Conservation (phyloP, 2,329 filamentous ascomycete genomes). For the Alternaria infectoria region DNA sequence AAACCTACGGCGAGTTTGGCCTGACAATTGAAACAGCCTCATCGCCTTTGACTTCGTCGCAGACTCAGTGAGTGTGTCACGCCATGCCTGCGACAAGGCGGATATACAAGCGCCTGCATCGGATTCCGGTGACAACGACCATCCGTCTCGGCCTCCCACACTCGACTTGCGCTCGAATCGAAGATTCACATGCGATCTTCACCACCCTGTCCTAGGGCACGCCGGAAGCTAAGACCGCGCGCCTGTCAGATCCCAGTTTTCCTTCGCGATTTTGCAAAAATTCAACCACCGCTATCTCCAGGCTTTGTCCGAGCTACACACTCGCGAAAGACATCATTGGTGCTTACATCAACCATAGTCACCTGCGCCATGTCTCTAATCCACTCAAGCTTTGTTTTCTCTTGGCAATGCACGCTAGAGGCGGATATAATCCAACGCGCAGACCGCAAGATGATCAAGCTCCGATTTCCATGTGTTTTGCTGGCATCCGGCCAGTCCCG, state of each 20-base stretch:
- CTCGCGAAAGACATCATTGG: slow-evolving; percentile 16
- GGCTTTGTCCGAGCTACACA: slow-evolving; percentile 25
- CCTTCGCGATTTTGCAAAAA: background rate
- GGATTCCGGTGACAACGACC: slow-evolving; percentile 13
- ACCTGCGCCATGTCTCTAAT: slow-evolving; percentile 24
- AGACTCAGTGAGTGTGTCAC: slow-evolving; percentile 7
- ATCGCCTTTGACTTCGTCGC: background rate
- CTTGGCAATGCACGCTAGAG: slow-evolving; percentile 19
- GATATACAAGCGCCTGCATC: slow-evolving; percentile 11
- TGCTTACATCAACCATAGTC: slow-evolving; percentile 17
- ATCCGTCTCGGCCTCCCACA: slow-evolving; percentile 20
- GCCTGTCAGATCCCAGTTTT: slow-evolving; percentile 1
- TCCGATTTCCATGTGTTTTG: slow-evolving; percentile 9
- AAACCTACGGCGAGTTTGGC: background rate
- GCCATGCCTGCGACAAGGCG: slow-evolving; percentile 11
- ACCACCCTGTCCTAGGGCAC: background rate
- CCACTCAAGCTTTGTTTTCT: slow-evolving; percentile 27
- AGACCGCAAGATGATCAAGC: slow-evolving; percentile 10
- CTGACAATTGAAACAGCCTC: background rate
- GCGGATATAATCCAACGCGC: slow-evolving; percentile 17
- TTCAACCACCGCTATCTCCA: slow-evolving; percentile 14
- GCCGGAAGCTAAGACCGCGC: background rate
- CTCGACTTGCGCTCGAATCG: background rate
- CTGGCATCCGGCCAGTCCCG: slow-evolving; percentile 29
- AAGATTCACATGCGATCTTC: slow-evolving; percentile 2